A percentile compares a stretch with the other conserved stretches of the same genome.
Conservation (phyloP, 108 stramenopile species). For the Cyclotella atomus region DNA sequence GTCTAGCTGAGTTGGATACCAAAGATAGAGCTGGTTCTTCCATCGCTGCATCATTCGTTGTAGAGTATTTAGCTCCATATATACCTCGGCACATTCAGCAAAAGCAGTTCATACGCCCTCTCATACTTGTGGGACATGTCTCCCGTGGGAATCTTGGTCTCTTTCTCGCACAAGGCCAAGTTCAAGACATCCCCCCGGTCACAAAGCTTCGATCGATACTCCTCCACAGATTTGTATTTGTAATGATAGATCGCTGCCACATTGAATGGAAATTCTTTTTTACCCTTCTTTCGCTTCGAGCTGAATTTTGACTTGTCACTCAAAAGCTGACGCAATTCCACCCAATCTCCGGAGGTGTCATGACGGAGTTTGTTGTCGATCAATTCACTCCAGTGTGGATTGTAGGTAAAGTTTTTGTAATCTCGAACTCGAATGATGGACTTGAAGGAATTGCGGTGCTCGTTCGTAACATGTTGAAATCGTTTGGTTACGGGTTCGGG, state of each 20-base stretch:
- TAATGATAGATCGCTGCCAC: conserved; percentile 23
- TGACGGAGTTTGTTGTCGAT: not conserved
- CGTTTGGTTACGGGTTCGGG: conserved; percentile 7
- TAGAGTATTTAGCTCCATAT: not conserved
- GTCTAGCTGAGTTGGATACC: no score
- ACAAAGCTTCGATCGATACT: conserved; percentile 12
- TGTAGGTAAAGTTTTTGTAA: conserved; percentile 11
- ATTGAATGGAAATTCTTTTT: not conserved
- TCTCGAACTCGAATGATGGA: conserved; percentile 8
- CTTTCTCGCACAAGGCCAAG: conserved; percentile 1
- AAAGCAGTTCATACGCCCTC: conserved; percentile 4
- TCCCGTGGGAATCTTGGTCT: not conserved
- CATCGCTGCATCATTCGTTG: not conserved
- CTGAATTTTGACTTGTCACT: not conserved
- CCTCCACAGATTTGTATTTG: conserved; percentile 19
- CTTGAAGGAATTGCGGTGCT: conserved; percentile 12
- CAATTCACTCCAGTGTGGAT: conserved; percentile 8
- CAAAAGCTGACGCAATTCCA: conserved; percentile 6
- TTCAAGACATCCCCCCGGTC: conserved; percentile 7
- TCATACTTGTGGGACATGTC: not conserved
- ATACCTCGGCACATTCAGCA: conserved; percentile 4
- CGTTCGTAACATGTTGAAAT: conserved; percentile 6
- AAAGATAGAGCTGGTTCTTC: conserved; percentile 1
- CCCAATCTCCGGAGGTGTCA: conserved; percentile 4
- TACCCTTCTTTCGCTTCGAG: not conserved